Conservation (phyloP, 2,329 filamentous ascomycete species). For the Calonectria hawksworthii region DNA sequence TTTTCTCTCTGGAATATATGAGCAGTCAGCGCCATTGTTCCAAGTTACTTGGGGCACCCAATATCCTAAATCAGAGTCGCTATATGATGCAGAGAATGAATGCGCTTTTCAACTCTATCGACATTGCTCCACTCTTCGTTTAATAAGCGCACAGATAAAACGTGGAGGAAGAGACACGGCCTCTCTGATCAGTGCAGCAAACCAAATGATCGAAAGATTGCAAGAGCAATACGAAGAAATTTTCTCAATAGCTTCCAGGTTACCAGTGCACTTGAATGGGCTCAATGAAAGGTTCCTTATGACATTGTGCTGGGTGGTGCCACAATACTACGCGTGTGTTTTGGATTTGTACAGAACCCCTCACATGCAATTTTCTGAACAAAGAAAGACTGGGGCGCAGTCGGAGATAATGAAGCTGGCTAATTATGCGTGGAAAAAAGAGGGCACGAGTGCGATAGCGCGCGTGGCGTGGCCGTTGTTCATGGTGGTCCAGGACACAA, state of each 20-base stretch:
- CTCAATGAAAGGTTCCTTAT: neutral
- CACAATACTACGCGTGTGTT: slow-evolving; percentile 2
- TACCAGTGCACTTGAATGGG: neutral
- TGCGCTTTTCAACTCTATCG: slow-evolving; percentile 5
- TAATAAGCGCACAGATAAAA: neutral
- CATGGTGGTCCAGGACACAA: neutral
- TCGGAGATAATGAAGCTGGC: neutral
- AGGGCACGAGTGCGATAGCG: neutral
- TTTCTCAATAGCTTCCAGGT: neutral
- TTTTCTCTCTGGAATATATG: slow-evolving; percentile 8
- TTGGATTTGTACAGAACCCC: neutral
- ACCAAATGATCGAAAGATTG: neutral
- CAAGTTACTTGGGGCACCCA: neutral
- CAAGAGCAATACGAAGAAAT: neutral
- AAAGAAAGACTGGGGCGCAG: neutral
- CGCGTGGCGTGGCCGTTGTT: slow-evolving; percentile 11
- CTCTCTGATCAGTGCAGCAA: neutral
- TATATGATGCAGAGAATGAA: slow-evolving; percentile 4
- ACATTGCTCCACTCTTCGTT: neutral
- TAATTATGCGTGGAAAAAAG: neutral
- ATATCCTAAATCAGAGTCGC: neutral
- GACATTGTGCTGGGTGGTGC: slow-evolving; percentile 6
- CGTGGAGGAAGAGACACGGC: neutral
- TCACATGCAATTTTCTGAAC: neutral
- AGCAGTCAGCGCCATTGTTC: neutral